Base-by-base conservation (phyloP, 177 flowering plant genomes). In the Vitis hybrid region DNA sequence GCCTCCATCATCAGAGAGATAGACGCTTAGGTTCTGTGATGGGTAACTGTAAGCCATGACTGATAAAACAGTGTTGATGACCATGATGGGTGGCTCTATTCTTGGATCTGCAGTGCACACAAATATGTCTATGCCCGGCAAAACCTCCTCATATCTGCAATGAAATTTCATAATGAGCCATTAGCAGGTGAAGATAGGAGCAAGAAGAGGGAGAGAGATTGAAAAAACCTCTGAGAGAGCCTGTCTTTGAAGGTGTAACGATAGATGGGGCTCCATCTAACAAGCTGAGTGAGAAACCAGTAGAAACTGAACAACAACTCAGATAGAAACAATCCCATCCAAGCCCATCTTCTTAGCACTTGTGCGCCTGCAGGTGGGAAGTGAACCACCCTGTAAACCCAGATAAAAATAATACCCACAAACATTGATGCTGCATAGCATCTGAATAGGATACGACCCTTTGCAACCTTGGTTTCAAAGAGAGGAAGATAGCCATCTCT, bases 41-140 rank as follows among this genome's bases (percentile, higher is more conserved):
- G 82, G 86, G 66, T 81, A 85, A 49, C 77, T 73, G 55, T 80
- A 85, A 1, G 85, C 84, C 80, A 85, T 85, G 22, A 80, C 76
- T 0, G 86, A 85, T 10, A 85, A 60, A 7, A 83, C 82, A 0
- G 82, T 83, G 78, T 77, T 80, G 53, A 77, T 67, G 63, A 79
- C 85, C 65, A 83, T 33, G 0, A 60, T 19, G 19, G 85, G 85
- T 60, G 86, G 88, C 70, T 85, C 88, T 9, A 74, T 53, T 1
- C n/a, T 53, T 5, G 84, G 84, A 74, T 85, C 88, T 12, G 86
- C 86, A 0, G 86, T 84, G 75, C 84, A 83, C 65, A 85, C 86
- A 19, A 74, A 85, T 3, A 83, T 64, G 74, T 85, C 88, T 10
- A 81, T 76, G 1, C 67, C 67, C 1, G 85, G 84, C 60, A 82